Base-by-base conservation (phyloP, 2,329 filamentous ascomycete genomes). In the Mycosphaerella sp. region DNA sequence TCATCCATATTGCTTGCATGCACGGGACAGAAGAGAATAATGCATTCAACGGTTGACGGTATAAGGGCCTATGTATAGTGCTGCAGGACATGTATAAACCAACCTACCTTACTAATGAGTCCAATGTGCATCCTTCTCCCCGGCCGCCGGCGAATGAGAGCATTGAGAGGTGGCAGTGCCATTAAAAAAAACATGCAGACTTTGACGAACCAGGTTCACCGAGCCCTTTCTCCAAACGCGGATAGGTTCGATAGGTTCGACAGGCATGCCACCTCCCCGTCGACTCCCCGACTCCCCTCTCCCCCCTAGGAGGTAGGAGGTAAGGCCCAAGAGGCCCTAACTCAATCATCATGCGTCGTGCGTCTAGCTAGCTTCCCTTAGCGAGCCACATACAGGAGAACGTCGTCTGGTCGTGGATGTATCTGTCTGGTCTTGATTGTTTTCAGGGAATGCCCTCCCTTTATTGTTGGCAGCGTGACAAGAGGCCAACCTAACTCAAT, bases 401-500 rank as follows among this genome's bases (percentile, higher is more conserved):
- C 26, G 38, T 54, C 17, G 48, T 21, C 29, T 43, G 8, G 36
- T 50, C 39, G 26, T 29, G 4, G 6, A 4, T 12, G 11, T 36
- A 36, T 2, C 21, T 31, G 36, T 41, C 51, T 42, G 26, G 40
- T 45, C 38, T 49, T 52, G 43, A 38, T 36, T 53, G 51, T 36
- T 48, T 49, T 39, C 57, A 55, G 57, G 57, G 57, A 59, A 48
- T 21, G 48, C 52, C 47, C 46, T 51, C 17, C 43, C 52, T 41
- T 54, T 7, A 29, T 29, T 7, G 26, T 29, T 51, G 52, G 45
- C 48, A 39, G 51, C 48, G 53, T 50, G 26, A 29, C 47, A 48
- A 51, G 21, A 50, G 51, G 54, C 56, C 56, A 54, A 56, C 51
- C 58, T 57, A 60, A 59, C 56, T 57, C 51, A 59, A 58, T 58